Evolutionary conservation across 164 flowering plant genomes (phyloP).

Genomic region (Taxillus chinensis): DNA sequence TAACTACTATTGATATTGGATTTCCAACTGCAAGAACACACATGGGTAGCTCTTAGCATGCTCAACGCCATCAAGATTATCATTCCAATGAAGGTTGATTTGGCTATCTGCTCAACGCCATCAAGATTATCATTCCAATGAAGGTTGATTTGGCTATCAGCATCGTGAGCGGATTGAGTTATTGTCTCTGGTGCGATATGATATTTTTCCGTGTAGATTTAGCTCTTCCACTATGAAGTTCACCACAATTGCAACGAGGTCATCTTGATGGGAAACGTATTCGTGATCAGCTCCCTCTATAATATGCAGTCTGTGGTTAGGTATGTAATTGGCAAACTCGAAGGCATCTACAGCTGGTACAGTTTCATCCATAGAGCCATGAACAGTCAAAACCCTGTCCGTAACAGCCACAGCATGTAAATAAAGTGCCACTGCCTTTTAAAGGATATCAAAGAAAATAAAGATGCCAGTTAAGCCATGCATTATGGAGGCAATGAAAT

Average conservation of each 20-base stretch:
- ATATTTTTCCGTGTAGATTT: conserved; percentile 3
- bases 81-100: not conserved
- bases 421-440: too few relatives aligned
- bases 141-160: not conserved
- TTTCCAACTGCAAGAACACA: too few relatives aligned
- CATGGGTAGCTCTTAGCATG: too few relatives aligned
- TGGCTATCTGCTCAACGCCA: too few relatives aligned
- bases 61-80: too few relatives aligned
- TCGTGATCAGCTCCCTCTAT: conserved; percentile 60
- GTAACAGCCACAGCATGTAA: too few relatives aligned
- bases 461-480: too few relatives aligned
- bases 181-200: not conserved
- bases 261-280: conserved; percentile 41
- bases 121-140: too few relatives aligned
- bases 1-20: too few relatives aligned
- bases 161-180: conserved; percentile 9
- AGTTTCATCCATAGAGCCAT: conserved; percentile 50
- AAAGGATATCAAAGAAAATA: too few relatives aligned
- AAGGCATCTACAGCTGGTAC: conserved; percentile 46
- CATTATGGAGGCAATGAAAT: not conserved
- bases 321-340: conserved; percentile 42
- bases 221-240: conserved; percentile 24
- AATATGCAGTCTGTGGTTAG: conserved; percentile 44
- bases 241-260: conserved; percentile 32
- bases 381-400: conserved; percentile 61